Evolutionary conservation across 441 rosid species (phyloP).

Genomic region (Isatis lusitanica): DNA sequence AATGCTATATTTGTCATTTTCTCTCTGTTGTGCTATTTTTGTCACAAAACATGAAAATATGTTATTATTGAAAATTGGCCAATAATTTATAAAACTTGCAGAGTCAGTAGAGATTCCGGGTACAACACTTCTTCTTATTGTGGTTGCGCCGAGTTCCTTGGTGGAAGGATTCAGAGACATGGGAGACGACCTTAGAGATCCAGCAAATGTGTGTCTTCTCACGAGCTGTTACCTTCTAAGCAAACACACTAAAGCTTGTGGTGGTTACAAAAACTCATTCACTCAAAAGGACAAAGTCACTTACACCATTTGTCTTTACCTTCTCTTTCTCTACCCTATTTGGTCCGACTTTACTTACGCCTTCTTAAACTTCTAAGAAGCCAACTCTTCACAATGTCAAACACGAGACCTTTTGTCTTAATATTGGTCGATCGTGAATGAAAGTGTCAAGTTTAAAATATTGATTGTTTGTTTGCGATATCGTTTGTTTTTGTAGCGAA

Average conservation of each 20-base stretch:
- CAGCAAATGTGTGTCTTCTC: not conserved
- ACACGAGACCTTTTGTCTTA: not conserved
- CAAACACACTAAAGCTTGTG: slow-evolving; percentile 22
- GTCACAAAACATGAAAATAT: too few relatives aligned
- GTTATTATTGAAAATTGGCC: too few relatives aligned
- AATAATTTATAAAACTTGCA: slow-evolving; percentile 1
- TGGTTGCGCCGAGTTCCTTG: not conserved
- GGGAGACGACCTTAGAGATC: not conserved
- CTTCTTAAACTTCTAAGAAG: not conserved
- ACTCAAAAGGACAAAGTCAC: not conserved
- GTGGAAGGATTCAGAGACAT: not conserved
- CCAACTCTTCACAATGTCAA: not conserved
- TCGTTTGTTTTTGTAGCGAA: too few relatives aligned
- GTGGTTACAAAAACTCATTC: slow-evolving; percentile 14
- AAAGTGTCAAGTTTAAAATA: not conserved
- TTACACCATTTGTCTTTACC: slow-evolving; percentile 16
- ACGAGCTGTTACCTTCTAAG: not conserved
- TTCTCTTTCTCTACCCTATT: not conserved
- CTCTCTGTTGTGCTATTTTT: too few relatives aligned
- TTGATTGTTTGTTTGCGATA: not conserved
- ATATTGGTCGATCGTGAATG: not conserved
- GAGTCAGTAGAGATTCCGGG: slow-evolving; percentile 6
- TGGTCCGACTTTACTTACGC: not conserved
- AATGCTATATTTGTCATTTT: too few relatives aligned
- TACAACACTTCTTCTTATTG: slow-evolving; percentile 18